Evolutionary conservation across 1,284 basidiomycete genomes (phyloP), one percentile per base, ranked within the genome.

Genomic region (Exobasidium cylindrosporum): DNA sequence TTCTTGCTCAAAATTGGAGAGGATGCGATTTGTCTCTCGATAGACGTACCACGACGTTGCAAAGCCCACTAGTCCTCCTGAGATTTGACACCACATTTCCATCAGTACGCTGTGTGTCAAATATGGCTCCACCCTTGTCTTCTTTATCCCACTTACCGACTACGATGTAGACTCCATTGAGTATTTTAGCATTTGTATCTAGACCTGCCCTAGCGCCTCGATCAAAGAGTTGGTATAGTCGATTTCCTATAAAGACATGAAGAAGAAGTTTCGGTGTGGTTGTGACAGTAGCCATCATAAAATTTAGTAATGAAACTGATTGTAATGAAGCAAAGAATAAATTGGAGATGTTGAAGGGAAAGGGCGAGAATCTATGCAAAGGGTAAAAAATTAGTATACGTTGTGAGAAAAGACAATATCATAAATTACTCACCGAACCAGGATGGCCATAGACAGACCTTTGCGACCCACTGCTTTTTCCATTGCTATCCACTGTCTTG

Each of bases 201-300:
- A 74, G 40, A 17, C 66, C 60, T 1, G 61, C 63, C 0, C 73
- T 58, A 14, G 66, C 58, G 45, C 69, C 66, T 0, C 63, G 14
- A 54, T 77, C 70, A 58, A 78, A 71, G 1, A 78, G 58, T 54
- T 73, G 61, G 47, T 65, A 77, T 63, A 74, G 67, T 17, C 68
- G 57, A 4, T 70, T 68, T 2, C 77, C 76, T 52, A 78, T 45
- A 57, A 70, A 79, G 29, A 78, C 70, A 49, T 78, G 77, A 11
- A 79, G 24, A 21, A 77, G 52, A n/a, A 79, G 60, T 44, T 76
- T 77, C 17, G 77, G 77, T 3, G 74, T 72, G 47, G 73, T 74
- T 11, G 67, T 31, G 10, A 67, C 60, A 1, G 76, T 73, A 4
- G 76, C 72, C 6, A 68, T n/a, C 21, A 77, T 14, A 47, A 71